phyloP scores from a whole-genome alignment of 2,329 filamentous ascomycete genomes.

The Penicillium palitans region DNA sequence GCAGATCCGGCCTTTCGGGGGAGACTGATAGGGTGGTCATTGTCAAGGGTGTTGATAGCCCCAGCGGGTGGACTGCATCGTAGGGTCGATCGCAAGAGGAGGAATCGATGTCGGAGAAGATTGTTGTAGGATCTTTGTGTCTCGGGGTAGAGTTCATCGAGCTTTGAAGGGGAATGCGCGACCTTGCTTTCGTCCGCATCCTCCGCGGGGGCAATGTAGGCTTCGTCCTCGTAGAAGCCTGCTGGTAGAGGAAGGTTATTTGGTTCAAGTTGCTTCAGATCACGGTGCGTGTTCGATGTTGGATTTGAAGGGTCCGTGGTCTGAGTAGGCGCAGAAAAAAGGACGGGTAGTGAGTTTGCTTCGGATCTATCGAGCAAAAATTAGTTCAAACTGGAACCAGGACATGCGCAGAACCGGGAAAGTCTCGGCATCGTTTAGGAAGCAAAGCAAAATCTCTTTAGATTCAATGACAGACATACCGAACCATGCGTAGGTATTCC shows the following conservation, averaged over 20 bases:
- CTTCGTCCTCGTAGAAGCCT: constrained; percentile 75
- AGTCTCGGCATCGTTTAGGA: background rate
- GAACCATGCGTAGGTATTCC: constrained; percentile 69
- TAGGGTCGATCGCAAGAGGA: constrained; percentile 62
- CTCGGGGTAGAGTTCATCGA: constrained; percentile 36
- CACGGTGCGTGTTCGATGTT: background rate
- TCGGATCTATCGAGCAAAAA: constrained; percentile 59
- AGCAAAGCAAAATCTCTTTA: background rate
- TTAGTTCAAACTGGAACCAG: constrained; percentile 8
- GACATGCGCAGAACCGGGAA: background rate
- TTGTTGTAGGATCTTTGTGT: constrained; percentile 68
- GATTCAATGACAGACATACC: constrained; percentile 52
- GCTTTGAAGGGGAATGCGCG: constrained; percentile 20
- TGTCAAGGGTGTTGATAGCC: constrained; percentile 55
- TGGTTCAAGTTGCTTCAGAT: constrained; percentile 25
- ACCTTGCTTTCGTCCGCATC: constrained; percentile 45
- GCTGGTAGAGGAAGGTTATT: constrained; percentile 54
- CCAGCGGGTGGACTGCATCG: constrained; percentile 55
- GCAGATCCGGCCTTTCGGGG: constrained; percentile 55
- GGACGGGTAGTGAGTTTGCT: constrained; percentile 70
- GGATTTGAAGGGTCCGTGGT: constrained; percentile 11
- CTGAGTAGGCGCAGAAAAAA: constrained; percentile 64
- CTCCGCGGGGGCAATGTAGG: constrained; percentile 66
- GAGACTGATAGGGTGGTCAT: constrained; percentile 55
- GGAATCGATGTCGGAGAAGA: constrained; percentile 65